Conservation (phyloP, 495 filamentous ascomycete genomes). For the Schizothecium vesticola region DNA sequence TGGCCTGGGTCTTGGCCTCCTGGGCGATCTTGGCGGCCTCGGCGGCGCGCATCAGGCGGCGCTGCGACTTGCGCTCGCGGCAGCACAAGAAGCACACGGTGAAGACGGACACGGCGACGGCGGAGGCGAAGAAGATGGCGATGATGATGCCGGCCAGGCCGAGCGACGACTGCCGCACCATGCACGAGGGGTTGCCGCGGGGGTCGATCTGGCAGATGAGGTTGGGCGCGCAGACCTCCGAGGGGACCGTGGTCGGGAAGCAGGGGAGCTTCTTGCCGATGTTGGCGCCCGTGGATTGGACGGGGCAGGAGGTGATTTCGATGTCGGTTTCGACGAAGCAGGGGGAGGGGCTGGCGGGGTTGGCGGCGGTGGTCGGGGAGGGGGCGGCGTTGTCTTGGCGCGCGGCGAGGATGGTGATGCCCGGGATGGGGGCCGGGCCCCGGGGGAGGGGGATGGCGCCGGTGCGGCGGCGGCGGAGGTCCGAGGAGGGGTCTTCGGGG, state of each 20-base stretch:
- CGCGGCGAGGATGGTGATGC: conserved; percentile 11
- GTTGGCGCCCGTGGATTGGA: conserved; percentile 30
- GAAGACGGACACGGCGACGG: conserved; percentile 24
- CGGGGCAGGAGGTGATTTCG: conserved; percentile 32
- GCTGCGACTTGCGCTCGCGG: conserved; percentile 31
- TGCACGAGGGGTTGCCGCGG: conserved; percentile 37
- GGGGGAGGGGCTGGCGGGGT: conserved; percentile 12
- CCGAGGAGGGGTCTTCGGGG: conserved; percentile 8
- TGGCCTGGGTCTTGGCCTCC: conserved; percentile 25
- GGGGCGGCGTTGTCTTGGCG: conserved; percentile 10
- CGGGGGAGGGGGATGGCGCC: conserved; percentile 18
- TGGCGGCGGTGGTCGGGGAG: conserved; percentile 6
- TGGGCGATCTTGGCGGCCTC: conserved; percentile 34
- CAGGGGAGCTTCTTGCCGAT: conserved; percentile 32
- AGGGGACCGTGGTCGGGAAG: conserved; percentile 29
- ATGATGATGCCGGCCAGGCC: conserved; percentile 36
- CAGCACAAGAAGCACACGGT: conserved; percentile 38
- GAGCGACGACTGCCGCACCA: conserved; percentile 34
- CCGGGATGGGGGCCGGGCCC: conserved; percentile 1
- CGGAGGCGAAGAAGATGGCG: conserved; percentile 36
- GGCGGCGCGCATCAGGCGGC: conserved; percentile 27
- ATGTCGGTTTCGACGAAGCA: conserved; percentile 36
- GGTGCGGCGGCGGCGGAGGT: conserved; percentile 29
- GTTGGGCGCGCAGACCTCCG: conserved; percentile 38
- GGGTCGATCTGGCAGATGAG: conserved; percentile 37